Evolutionary conservation across 495 filamentous ascomycete genomes (phyloP).

Genomic region (Podospora australis): DNA sequence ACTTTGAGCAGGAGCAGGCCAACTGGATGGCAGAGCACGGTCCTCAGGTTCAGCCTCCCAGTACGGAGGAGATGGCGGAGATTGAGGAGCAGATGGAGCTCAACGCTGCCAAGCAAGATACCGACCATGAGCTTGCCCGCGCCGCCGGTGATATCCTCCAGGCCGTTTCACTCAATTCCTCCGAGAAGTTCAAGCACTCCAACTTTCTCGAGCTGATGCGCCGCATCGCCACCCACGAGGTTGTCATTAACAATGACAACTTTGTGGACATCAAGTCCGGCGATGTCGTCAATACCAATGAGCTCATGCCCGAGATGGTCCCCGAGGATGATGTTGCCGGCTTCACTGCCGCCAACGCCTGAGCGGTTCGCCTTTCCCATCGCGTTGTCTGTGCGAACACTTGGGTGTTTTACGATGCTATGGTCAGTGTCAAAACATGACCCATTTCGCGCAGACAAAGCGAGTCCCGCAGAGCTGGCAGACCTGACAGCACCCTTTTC

Average conservation of each 20-base stretch:
- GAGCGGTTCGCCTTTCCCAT: no score
- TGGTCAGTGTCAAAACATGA: no score
- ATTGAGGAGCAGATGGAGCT: conserved; percentile 13
- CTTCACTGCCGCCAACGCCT: not conserved
- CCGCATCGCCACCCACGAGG: conserved; percentile 31
- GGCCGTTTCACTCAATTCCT: conserved; percentile 30
- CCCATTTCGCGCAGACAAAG: no score
- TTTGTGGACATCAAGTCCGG: conserved; percentile 30
- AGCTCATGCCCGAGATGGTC: not conserved
- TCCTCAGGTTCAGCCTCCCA: conserved; percentile 12
- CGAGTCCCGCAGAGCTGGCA: no score
- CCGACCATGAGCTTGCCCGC: conserved; percentile 26
- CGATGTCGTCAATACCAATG: conserved; percentile 12
- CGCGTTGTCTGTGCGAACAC: no score
- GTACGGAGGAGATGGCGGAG: conserved; percentile 15
- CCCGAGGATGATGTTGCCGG: not conserved
- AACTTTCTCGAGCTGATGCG: conserved; percentile 39
- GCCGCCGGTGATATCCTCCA: conserved; percentile 35
- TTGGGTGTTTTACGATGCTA: no score
- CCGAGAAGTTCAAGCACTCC: conserved; percentile 40
- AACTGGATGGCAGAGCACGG: conserved; percentile 30
- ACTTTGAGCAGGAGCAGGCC: conserved; percentile 19
- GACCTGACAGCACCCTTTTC: no score
- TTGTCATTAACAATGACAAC: conserved; percentile 33
- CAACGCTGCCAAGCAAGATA: conserved; percentile 17